Conservation (phyloP, 2,329 filamentous ascomycete species). For the Neofusicoccum laricinum region DNA sequence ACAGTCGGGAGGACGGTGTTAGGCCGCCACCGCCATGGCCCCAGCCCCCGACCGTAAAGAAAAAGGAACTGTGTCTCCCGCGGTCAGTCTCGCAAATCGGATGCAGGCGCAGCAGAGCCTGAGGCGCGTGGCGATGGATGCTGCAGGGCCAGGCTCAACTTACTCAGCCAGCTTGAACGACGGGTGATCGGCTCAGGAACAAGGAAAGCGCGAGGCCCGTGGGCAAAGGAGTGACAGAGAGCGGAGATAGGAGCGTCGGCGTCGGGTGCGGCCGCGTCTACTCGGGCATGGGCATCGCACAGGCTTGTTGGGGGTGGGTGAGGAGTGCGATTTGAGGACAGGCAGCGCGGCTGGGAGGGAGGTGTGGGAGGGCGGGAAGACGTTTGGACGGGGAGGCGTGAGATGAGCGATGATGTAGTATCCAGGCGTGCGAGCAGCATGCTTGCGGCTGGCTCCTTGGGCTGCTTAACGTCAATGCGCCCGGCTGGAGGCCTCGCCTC, state of each 20-base stretch:
- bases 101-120: conserved; percentile 17
- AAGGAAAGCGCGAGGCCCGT: conserved; percentile 14
- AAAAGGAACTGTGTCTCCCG: conserved; percentile 24
- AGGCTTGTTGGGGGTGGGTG: not conserved
- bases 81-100: conserved; percentile 7
- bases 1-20: conserved; percentile 30
- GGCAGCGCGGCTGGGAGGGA: not conserved
- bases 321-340: not conserved
- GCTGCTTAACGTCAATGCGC: conserved; percentile 10
- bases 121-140: not conserved
- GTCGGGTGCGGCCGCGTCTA: conserved; percentile 3
- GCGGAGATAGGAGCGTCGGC: conserved; percentile 14
- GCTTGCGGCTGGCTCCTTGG: conserved; percentile 11
- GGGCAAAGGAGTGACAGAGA: conserved; percentile 13
- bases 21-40: conserved; percentile 26
- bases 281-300: conserved; percentile 14
- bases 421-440: conserved; percentile 8
- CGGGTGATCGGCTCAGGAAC: conserved; percentile 13
- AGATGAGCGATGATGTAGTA: conserved; percentile 16
- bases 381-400: conserved; percentile 3
- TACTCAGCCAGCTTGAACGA: conserved; percentile 27
- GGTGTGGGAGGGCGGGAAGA: not conserved
- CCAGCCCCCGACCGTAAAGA: conserved; percentile 35
- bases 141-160: conserved; percentile 18
- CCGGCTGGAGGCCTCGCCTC: conserved; percentile 4